Conservation (phyloP, 1,284 basidiomycete species). For the Trametes hirsuta region DNA sequence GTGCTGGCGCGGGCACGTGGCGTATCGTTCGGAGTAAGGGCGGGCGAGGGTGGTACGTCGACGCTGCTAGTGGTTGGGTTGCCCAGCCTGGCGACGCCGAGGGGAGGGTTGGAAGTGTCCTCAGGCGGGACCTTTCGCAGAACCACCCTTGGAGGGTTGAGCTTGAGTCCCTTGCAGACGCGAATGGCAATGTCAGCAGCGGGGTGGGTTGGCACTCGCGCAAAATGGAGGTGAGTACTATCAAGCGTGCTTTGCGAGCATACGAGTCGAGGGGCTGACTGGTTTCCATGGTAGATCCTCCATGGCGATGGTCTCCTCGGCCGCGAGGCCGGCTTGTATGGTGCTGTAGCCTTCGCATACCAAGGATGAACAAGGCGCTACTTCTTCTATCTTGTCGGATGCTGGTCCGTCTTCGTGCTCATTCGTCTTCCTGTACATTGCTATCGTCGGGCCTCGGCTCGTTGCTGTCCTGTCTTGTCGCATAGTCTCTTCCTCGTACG, state of each 20-base stretch:
- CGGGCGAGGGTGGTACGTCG: slow-evolving; percentile 94
- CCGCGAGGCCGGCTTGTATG: slow-evolving; percentile 90
- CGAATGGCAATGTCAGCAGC: slow-evolving; percentile 88
- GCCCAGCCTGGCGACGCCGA: slow-evolving; percentile 36
- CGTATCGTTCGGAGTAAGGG: slow-evolving; percentile 90
- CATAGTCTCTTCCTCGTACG: no score
- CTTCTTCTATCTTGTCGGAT: no score
- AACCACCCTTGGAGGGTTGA: slow-evolving; percentile 71
- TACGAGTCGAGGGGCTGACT: slow-evolving; percentile 3
- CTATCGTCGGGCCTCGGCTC: no score
- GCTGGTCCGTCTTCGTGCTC: background rate
- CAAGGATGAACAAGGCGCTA: slow-evolving; percentile 59
- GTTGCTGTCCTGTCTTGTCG: no score
- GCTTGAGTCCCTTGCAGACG: slow-evolving; percentile 74
- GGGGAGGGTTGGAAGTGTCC: slow-evolving; percentile 29
- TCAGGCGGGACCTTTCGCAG: slow-evolving; percentile 63
- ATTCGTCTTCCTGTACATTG: background rate
- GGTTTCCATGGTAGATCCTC: slow-evolving; percentile 54
- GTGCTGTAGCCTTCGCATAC: slow-evolving; percentile 91
- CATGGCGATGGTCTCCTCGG: slow-evolving; percentile 91
- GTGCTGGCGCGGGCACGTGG: slow-evolving; percentile 84
- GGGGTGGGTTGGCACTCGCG: slow-evolving; percentile 94
- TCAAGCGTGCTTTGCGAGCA: background rate
- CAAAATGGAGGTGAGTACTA: slow-evolving; percentile 89
- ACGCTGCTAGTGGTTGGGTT: slow-evolving; percentile 84